Evolutionary conservation across 2,329 filamentous ascomycete species (phyloP), one percentile per base, ranked within the genome.

Genomic region (Capronia epimyces): DNA sequence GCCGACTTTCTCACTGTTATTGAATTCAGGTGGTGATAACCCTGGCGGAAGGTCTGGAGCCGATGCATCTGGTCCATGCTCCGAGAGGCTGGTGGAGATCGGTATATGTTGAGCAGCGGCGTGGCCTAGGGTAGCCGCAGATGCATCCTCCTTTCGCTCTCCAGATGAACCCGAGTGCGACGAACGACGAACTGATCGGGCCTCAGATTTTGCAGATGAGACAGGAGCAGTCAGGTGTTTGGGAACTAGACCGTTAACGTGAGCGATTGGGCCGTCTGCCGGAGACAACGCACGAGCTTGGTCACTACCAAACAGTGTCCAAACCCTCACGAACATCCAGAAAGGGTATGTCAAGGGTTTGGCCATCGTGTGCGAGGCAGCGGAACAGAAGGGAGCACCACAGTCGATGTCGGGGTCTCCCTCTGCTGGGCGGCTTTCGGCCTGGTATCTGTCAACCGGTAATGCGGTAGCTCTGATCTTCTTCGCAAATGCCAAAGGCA

Each of bases 321-420:
- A 46, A 22, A 20, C 18, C 31, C 27, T 36, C 16, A 18, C 43
- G 16, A 46, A n/a, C 13, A 46, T 25, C 31, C 20, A 46, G 20
- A 46, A 31, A 12, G 43, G 43, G 8, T 25, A 46, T 20, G 21
- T 37, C 2, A 46, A 13, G n/a, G 43, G 43, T 16, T 46, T 46
- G 5, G 43, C 16, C 21, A 27, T 39, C 10, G 43, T 1, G 9
- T 18, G 43, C 20, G 43, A 37, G 4, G 43, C 43, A 20, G 31
- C 43, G 1, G 43, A 46, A 32, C 43, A 46, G 32, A 39, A 37
- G 20, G 43, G 31, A 37, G 21, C 31, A 25, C 31, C 43, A 39
- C 31, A 37, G 9, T 24, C 8, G 5, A 15, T 24, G 29, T 2
- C 3, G 3, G 20, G 3, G 3, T 37, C 4, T 9, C 7, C 6